Base-by-base conservation (phyloP, 2,329 filamentous ascomycete species). In the Achaetomium macrosporum region DNA sequence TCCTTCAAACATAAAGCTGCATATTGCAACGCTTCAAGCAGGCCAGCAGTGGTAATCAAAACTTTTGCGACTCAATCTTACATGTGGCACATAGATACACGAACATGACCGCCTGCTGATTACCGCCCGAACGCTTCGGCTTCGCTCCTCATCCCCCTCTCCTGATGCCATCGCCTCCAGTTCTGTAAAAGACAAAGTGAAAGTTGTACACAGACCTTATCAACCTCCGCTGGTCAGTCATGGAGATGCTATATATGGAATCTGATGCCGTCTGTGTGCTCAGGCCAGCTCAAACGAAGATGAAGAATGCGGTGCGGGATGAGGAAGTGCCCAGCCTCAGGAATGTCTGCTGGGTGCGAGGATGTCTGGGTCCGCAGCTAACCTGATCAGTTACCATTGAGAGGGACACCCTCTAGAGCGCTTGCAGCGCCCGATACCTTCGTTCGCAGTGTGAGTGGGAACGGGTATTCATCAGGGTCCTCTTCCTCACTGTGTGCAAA, bases 381-480 rank as follows among this genome's bases (percentile, higher is more conserved):
- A 25, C 15, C 15, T 11, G 40, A 16, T 51, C 40, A 70, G 53
- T 66, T 70, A 16, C 72, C 72, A 57, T 75, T 75, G 29, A 73
- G 63, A 43, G 69, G 67, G 10, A 72, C 62, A 11, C 66, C 66
- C 35, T 75, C 71, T 9, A 75, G 65, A n/a, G 73, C 72, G 31
- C 70, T 74, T 36, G 63, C 68, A 12, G 65, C 62, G 39, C 64
- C 70, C 4, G 72, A 67, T 15, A 74, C 74, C 72, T 81, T 80
- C 16, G 73, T 72, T 59, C 79, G 75, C 54, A 83, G 71, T 7
- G 78, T 82, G 57, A 83, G 67, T 25, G 79, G 78, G 69, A 82
- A 83, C 1, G 78, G 76, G 59, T 82, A 82, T 65, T 83, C 80
- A n/a, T 83, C 92, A 0, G 87, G 83, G 62, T 97, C 93, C 75